Percentiles rank a stretch among this genome's conserved stretches.
Conservation (phyloP, 305 asterid genomes). For the Fraxinus greggii region DNA sequence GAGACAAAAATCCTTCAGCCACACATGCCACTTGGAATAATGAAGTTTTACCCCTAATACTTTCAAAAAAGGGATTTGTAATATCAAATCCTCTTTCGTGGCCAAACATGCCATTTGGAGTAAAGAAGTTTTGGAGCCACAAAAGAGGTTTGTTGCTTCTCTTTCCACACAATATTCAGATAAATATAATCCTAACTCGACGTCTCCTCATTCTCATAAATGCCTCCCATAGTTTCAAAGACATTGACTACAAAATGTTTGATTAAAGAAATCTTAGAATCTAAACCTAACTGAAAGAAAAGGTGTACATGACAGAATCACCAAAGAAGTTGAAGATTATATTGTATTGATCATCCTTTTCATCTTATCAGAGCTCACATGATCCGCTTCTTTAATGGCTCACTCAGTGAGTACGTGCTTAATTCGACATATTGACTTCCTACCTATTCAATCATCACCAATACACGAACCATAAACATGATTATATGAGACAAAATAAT, state of each 20-base stretch:
- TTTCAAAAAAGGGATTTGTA: no score
- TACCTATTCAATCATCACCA: constrained; percentile 46
- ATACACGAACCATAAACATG: no score
- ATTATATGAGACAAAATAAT: neutral
- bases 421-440: constrained; percentile 59
- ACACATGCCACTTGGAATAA: no score
- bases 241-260: neutral
- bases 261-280: neutral
- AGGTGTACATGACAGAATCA: neutral
- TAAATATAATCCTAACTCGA: neutral
- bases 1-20: no score
- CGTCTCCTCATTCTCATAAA: neutral
- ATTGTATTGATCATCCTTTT: constrained; percentile 75
- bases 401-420: constrained; percentile 88
- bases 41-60: no score
- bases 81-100: neutral
- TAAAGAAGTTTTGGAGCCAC: neutral
- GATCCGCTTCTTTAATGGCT: constrained; percentile 86
- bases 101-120: neutral
- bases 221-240: neutral
- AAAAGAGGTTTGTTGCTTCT: neutral
- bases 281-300: no score
- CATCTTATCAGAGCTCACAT: constrained; percentile 89
- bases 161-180: neutral
- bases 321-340: neutral